Base-by-base conservation (phyloP, 2,329 filamentous ascomycete species). In the Diplodia seriata region DNA sequence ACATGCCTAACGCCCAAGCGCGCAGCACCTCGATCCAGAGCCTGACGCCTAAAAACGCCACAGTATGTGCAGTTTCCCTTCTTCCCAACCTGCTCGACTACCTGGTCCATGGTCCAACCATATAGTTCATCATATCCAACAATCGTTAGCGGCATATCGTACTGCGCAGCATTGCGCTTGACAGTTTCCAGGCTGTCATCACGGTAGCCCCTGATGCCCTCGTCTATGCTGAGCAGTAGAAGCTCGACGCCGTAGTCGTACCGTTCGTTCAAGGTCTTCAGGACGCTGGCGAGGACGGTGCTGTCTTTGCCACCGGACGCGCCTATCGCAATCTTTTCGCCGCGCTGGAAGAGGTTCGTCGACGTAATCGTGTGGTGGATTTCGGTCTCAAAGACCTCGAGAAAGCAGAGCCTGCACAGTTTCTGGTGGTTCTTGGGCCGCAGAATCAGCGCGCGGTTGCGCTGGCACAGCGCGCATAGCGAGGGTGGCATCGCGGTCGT, bases 51-150 rank as follows among this genome's bases (percentile, higher is more conserved):
- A 77, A 99, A 99, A 20, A 99, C 95, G 15, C 95, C 95, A 75
- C 95, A 99, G 76, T 99, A 99, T 36, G 96, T 99, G 85, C 95
- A 99, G 80, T 99, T 99, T 36, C 94, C 94, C 79, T 97, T 98
- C 82, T 97, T 98, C 15, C 95, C 95, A 62, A 99, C 91, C 57
- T 94, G 92, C 74, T 94, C 91, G 4, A 99, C 96, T 11, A 99
- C 95, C 76, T 98, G 93, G 76, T 99, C 95, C 95, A 99, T 99
- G 0, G 94, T 97, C 95, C 95, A 99, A 9, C 94, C 95, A 77
- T 99, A 99, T 11, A 99, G 84, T 75, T 97, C 91, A 66, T 90
- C 90, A 75, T 99, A 99, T 61, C 94, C 93, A 61, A 99, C 88
- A 67, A 99, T 97, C 73, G 93, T 92, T 59, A 99, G 82, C 0